phyloP scores from a whole-genome alignment of 306 rosid species.

The Cucumis cinereus region DNA sequence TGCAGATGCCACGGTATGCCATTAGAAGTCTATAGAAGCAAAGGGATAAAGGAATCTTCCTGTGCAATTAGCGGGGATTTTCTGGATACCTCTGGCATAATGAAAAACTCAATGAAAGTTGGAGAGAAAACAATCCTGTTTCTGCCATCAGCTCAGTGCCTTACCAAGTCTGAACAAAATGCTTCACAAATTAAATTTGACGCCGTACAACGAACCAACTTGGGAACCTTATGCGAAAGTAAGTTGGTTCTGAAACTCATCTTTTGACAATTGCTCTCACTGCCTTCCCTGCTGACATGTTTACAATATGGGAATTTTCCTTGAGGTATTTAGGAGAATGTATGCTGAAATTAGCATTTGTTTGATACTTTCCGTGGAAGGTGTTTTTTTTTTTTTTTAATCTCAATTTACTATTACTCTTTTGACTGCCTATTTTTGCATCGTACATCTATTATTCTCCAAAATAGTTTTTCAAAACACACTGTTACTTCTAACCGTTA shows the following conservation, averaged over 20 bases:
- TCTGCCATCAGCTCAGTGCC: slow-evolving; percentile 40
- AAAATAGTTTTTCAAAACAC: background rate
- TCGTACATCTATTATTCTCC: background rate
- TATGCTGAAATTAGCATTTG: background rate
- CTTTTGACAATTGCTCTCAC: background rate
- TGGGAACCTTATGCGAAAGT: slow-evolving; percentile 65
- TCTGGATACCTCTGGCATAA: slow-evolving; percentile 35
- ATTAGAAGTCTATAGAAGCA: slow-evolving; percentile 25
- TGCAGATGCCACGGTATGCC: slow-evolving; percentile 74
- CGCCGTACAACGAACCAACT: slow-evolving; percentile 42
- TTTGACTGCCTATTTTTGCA: background rate
- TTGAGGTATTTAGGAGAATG: background rate
- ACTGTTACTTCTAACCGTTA: background rate
- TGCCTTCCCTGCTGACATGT: background rate
- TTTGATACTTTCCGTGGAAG: background rate
- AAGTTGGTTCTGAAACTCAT: slow-evolving; percentile 12
- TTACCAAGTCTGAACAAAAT: slow-evolving; percentile 24
- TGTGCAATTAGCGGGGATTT: slow-evolving; percentile 47
- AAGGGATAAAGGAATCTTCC: slow-evolving; percentile 15
- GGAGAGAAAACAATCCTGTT: slow-evolving; percentile 51
- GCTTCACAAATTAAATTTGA: slow-evolving; percentile 40
- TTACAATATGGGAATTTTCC: background rate
- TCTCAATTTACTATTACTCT: background rate
- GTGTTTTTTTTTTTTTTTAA: background rate
- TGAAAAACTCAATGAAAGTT: slow-evolving; percentile 39